Base-by-base conservation (phyloP, 805 yeast genomes). In the Kodamaea sagamina region DNA sequence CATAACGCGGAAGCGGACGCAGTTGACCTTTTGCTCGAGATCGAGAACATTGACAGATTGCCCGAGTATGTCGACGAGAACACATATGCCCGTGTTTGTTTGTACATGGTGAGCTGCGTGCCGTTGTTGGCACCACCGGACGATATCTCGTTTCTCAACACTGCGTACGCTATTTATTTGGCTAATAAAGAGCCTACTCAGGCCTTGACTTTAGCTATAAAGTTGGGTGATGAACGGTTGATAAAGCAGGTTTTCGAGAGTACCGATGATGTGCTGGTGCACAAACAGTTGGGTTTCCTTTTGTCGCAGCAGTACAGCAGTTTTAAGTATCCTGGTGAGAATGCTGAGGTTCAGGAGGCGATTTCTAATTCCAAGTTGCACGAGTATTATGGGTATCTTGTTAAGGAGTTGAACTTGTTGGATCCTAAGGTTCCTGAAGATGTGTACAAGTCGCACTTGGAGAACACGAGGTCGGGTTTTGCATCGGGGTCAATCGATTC, bases 1-100 rank as follows among this genome's bases (percentile, higher is more conserved):
- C 97, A 92, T 68, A 92, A 93, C 61, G 98, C 97, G 32, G 99
- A 93, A 67, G 96, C 97, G 15, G 99, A 93, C 61, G 99, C 99
- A 1, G 96, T 93, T 18, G 99, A 93, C 67, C 71, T 93, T 52
- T 74, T 93, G 50, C 73, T 89, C 46, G 99, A 93, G 66, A 80
- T 93, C 43, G 99, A 93, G 66, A 73, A 81, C 42, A 85, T 93
- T 52, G 95, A 87, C 55, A 80, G 82, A 59, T 72, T 93, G 50
- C 84, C 93, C 6, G 81, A 83, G 52, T 88, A 78, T 61, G 95
- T 90, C 41, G 98, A 93, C 62, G 83, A 82, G 45, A 76, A 82
- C 58, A 87, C 95, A 3, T 90, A 74, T 58, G 82, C 81, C 42
- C 81, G 99, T 61, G 97, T 92, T 25, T 90, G 99, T 59, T 79